phyloP scores from a whole-genome alignment of 78 protist genomes.

The Tieghemostelium lacteum region DNA sequence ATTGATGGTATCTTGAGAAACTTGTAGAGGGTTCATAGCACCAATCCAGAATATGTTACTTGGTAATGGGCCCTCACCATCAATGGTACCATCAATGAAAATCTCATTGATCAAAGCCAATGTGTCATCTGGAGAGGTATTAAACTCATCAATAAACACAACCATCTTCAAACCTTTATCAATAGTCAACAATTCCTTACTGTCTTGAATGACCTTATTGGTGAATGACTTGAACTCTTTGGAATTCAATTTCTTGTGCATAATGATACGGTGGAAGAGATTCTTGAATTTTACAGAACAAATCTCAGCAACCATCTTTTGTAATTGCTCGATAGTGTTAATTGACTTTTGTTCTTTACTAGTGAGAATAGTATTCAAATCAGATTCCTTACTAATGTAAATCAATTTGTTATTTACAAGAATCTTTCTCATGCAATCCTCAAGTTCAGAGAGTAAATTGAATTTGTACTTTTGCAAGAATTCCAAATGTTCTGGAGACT shows the following conservation, averaged over 20 bases:
- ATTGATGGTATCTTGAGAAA: not conserved
- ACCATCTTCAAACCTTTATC: conserved; percentile 20
- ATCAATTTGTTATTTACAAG: not conserved
- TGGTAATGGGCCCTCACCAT: conserved; percentile 29
- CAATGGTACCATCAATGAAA: conserved; percentile 79
- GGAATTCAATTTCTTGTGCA: conserved; percentile 57
- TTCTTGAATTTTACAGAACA: conserved; percentile 32
- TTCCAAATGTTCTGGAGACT: not conserved
- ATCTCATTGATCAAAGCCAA: conserved; percentile 77
- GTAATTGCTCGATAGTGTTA: not conserved
- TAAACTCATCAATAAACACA: conserved; percentile 82
- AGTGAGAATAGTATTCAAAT: not conserved
- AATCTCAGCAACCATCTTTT: not conserved
- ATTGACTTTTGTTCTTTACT: not conserved
- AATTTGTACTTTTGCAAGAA: too few relatives aligned
- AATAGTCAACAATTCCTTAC: not conserved
- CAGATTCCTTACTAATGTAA: not conserved
- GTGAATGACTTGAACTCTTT: conserved; percentile 6
- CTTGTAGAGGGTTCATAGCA: conserved; percentile 71
- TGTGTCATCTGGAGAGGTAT: conserved; percentile 67
- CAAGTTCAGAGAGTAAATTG: not conserved
- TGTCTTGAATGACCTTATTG: not conserved
- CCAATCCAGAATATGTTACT: conserved; percentile 75
- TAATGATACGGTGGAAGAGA: conserved; percentile 64
- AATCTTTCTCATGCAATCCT: not conserved